A percentile compares a stretch with the other conserved stretches of the same genome.
Conservation (phyloP, 1,139 yeast genomes). For the Kluyveromyces sp. region DNA sequence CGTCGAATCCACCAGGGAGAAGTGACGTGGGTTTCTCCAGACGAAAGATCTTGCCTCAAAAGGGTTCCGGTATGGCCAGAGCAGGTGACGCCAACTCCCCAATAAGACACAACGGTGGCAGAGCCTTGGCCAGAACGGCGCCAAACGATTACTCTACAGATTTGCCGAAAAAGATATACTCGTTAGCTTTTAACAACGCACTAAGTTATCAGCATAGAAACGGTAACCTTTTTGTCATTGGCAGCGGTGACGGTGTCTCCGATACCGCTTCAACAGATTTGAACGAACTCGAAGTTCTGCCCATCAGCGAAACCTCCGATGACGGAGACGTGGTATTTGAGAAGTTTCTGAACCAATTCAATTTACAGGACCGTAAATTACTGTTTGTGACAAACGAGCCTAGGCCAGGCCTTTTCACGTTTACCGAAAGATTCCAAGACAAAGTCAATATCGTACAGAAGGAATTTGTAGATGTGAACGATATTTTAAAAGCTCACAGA, state of each 20-base stretch:
- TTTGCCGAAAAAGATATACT: conserved; percentile 70
- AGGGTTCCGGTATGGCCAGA: conserved; percentile 93
- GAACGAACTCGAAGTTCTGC: conserved; percentile 24
- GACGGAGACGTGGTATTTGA: conserved; percentile 46
- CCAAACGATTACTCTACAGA: conserved; percentile 85
- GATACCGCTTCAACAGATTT: conserved; percentile 25
- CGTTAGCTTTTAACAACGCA: conserved; percentile 72
- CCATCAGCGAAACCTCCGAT: conserved; percentile 36
- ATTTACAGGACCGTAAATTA: conserved; percentile 48
- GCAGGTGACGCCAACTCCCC: conserved; percentile 96
- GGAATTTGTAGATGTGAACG: conserved; percentile 80
- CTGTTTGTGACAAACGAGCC: conserved; percentile 48
- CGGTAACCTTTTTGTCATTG: conserved; percentile 67
- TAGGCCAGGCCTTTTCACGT: conserved; percentile 28
- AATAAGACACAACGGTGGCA: conserved; percentile 79
- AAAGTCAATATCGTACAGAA: conserved; percentile 63
- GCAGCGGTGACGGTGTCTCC: conserved; percentile 38
- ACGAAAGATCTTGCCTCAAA: conserved; percentile 77
- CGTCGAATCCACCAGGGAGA: conserved; percentile 80
- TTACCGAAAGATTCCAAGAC: conserved; percentile 39
- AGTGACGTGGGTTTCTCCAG: conserved; percentile 83
- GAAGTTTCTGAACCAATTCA: conserved; percentile 53
- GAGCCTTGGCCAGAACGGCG: conserved; percentile 84
- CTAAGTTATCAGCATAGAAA: conserved; percentile 69
- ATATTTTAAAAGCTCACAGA: conserved; percentile 72